Base-by-base conservation (phyloP, 2,329 filamentous ascomycete species). In the Bipolaris cookei region DNA sequence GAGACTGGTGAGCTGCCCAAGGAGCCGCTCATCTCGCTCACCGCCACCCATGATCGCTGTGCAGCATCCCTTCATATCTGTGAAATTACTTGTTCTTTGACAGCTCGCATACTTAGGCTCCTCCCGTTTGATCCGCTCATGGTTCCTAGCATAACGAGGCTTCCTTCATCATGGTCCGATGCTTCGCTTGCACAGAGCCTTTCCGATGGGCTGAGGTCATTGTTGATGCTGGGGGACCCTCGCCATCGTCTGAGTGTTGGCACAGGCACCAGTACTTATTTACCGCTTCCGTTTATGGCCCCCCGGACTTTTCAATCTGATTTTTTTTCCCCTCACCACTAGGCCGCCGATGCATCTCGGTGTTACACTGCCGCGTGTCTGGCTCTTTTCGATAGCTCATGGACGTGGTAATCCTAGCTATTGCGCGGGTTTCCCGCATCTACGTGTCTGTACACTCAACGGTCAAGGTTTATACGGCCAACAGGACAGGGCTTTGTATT, bases 1-100 rank as follows among this genome's bases (percentile, higher is more conserved):
- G 56, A 54, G 58, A 37, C 47, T 50, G 43, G 48, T 50, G 49
- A 41, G 35, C 39, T 39, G 47, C 25, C 42, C 32, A 61, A 57
- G 52, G 59, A 58, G 41, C 45, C 23, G 43, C 34, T 45, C 44
- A 62, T 62, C 46, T 62, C 46, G 28, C 52, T 47, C 43, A 53
- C 50, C 45, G 45, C 52, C 53, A 55, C 51, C 44, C 28, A 46
- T 44, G 54, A 58, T 62, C 49, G 43, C 49, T 56, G 25, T 51
- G 48, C 50, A 20, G 46, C 25, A 52, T 51, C 59, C 62, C 47
- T 62, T 64, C 59, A 64, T 64, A 61, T 48, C 53, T 30, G 21
- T 42, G 53, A 54, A 56, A 61, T 56, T 49, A 52, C 45, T 28
- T 38, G 18, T 48, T 44, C 37, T 23, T 44, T 28, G 45, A 44